These are phyloP conservation scores for Evernia prunastri DNA, from an alignment of 495 filamentous ascomycete species.

Conservation along the genomic window DNA sequence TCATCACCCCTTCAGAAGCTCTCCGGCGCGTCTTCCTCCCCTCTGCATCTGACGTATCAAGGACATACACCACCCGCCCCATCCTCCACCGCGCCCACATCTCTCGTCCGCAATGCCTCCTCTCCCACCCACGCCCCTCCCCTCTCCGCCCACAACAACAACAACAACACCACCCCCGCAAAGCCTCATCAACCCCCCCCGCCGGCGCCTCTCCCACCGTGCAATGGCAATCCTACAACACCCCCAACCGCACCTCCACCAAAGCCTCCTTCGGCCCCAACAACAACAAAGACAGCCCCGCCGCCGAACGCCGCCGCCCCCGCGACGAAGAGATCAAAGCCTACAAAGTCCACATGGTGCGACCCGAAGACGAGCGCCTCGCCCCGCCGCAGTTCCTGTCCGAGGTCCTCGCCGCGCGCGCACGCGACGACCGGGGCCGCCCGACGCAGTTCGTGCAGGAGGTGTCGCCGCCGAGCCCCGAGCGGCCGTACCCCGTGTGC, in stretches of 20 bases:
- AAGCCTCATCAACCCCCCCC: too few species aligned
- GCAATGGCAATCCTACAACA: neutral
- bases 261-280: neutral
- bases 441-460: conserved; percentile 49
- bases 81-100: neutral
- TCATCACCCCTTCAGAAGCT: conserved; percentile 7
- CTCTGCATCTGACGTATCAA: neutral
- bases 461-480: conserved; percentile 37
- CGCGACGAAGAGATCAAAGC: conserved; percentile 53
- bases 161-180: neutral
- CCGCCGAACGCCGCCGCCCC: conserved; percentile 6
- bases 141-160: neutral
- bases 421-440: conserved; percentile 32
- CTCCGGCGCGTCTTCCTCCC: conserved; percentile 15
- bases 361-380: conserved; percentile 43
- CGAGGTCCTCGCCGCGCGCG: conserved; percentile 42
- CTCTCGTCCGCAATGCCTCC: conserved; percentile 5
- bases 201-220: too few species aligned
- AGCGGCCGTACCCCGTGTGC: conserved; percentile 50
- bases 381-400: conserved; percentile 34
- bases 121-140: neutral
- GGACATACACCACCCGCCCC: neutral
- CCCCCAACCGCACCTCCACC: too few species aligned
- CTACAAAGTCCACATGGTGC: conserved; percentile 48
- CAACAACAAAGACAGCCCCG: neutral